Conservation (phyloP, 1,139 yeast species). For the Trichomonascaceae sp. region DNA sequence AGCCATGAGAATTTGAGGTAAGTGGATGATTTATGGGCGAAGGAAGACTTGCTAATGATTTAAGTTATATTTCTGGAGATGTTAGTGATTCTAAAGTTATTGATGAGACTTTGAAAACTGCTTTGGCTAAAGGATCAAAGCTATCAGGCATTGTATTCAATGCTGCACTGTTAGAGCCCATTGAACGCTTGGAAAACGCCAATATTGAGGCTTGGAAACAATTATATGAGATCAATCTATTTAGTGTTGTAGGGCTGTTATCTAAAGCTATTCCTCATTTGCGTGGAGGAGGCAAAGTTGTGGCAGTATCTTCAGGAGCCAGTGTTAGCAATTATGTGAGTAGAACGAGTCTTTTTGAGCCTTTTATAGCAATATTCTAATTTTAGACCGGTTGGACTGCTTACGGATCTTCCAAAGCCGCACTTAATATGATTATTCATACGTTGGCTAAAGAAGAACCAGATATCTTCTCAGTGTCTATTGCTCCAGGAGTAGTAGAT, state of each 20-base stretch:
- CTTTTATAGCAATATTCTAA: slow-evolving; percentile 7
- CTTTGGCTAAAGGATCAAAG: slow-evolving; percentile 47
- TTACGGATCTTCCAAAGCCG: slow-evolving; percentile 87
- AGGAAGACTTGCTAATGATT: not conserved
- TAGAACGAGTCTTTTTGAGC: not conserved
- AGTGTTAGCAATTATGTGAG: slow-evolving; percentile 46
- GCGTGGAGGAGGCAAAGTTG: slow-evolving; percentile 52
- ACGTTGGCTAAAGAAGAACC: slow-evolving; percentile 65
- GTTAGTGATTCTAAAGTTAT: slow-evolving; percentile 43
- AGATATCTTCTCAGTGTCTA: slow-evolving; percentile 52
- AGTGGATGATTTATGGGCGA: slow-evolving; percentile 5
- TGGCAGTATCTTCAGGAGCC: slow-evolving; percentile 87
- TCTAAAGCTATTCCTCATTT: slow-evolving; percentile 49
- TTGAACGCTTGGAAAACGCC: slow-evolving; percentile 47
- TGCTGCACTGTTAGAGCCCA: slow-evolving; percentile 87
- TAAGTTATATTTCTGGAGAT: slow-evolving; percentile 50
- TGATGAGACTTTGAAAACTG: slow-evolving; percentile 40
- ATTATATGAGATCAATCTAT: slow-evolving; percentile 71
- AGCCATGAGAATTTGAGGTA: slow-evolving; percentile 40
- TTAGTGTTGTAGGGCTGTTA: slow-evolving; percentile 58
- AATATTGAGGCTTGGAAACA: slow-evolving; percentile 53
- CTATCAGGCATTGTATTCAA: slow-evolving; percentile 72
- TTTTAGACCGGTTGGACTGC: slow-evolving; percentile 70
- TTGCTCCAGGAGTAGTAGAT: slow-evolving; percentile 93
- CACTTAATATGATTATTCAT: slow-evolving; percentile 65